phyloP scores from a whole-genome alignment of 2,329 filamentous ascomycete species.

The Aspergillus sp. region DNA sequence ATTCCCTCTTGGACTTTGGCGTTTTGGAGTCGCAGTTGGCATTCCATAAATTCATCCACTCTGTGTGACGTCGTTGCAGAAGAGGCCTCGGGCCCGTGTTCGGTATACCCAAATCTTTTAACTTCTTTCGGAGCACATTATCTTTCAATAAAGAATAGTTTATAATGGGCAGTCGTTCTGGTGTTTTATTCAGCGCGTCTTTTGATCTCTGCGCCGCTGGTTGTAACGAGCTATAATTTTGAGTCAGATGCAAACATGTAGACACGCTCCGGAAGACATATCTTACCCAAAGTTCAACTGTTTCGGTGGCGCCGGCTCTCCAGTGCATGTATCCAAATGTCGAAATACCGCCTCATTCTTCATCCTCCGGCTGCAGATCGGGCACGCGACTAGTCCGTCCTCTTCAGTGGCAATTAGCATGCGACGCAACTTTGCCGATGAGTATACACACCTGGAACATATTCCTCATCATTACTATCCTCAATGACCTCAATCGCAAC shows the following conservation, averaged over 20 bases:
- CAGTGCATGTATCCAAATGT: slow-evolving; percentile 73
- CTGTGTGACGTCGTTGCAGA: slow-evolving; percentile 77
- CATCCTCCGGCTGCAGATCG: slow-evolving; percentile 78
- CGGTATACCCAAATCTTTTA: slow-evolving; percentile 77
- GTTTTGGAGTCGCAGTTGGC: slow-evolving; percentile 85
- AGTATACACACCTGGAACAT: slow-evolving; percentile 34
- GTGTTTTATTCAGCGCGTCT: slow-evolving; percentile 37
- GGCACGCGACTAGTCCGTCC: slow-evolving; percentile 79
- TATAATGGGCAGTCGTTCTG: slow-evolving; percentile 72
- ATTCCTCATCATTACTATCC: slow-evolving; percentile 46
- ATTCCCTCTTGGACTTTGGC: slow-evolving; percentile 68
- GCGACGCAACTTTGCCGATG: background rate
- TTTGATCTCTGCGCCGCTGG: slow-evolving; percentile 19
- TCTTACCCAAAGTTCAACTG: slow-evolving; percentile 31
- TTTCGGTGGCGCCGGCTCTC: slow-evolving; percentile 21
- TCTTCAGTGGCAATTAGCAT: slow-evolving; percentile 44
- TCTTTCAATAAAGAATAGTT: slow-evolving; percentile 91
- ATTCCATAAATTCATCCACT: slow-evolving; percentile 96
- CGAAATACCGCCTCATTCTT: slow-evolving; percentile 73
- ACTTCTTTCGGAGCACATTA: slow-evolving; percentile 72
- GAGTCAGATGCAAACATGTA: slow-evolving; percentile 20
- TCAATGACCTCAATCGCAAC: slow-evolving; percentile 35
- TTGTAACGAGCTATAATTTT: slow-evolving; percentile 25
- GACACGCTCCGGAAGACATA: background rate
- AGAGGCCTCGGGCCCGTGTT: slow-evolving; percentile 66